These are phyloP conservation scores for Onygenales sp. DNA, from an alignment of 2,329 filamentous ascomycete species.

Conservation along the genomic window DNA sequence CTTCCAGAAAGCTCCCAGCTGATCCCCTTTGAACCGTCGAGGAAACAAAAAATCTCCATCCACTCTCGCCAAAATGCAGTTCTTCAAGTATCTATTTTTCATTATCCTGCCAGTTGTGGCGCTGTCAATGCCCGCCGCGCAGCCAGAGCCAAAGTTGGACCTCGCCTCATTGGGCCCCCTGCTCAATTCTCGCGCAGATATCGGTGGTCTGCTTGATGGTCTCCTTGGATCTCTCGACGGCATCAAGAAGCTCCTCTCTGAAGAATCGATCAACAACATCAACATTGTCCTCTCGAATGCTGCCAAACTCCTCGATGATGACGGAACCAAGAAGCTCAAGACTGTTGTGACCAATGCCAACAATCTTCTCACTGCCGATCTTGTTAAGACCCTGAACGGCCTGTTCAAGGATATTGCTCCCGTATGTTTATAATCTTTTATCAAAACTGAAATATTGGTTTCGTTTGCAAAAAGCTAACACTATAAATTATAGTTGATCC, in stretches of 20 bases:
- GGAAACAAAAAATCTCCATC: background rate
- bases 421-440: background rate
- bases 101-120: background rate
- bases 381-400: slow-evolving; percentile 1
- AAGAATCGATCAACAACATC: slow-evolving; percentile 3
- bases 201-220: background rate
- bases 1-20: background rate
- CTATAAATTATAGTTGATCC: background rate
- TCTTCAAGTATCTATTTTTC: background rate
- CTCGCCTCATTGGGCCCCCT: background rate
- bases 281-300: background rate
- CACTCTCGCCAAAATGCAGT: background rate
- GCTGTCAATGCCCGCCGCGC: background rate
- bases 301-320: slow-evolving; percentile 5
- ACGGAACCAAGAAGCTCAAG: slow-evolving; percentile 5
- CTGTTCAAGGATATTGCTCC: slow-evolving; percentile 1
- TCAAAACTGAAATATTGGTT: background rate
- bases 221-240: background rate
- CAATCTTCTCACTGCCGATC: slow-evolving; percentile 2
- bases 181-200: background rate
- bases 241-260: slow-evolving; percentile 3
- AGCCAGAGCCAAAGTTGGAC: background rate
- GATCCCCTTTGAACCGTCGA: background rate
- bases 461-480: background rate
- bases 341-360: slow-evolving; percentile 1